Evolutionary conservation across 768 basidiomycete species (phyloP), one percentile per base, ranked within the genome.

Genomic region (Candolleomyces efflorescens): DNA sequence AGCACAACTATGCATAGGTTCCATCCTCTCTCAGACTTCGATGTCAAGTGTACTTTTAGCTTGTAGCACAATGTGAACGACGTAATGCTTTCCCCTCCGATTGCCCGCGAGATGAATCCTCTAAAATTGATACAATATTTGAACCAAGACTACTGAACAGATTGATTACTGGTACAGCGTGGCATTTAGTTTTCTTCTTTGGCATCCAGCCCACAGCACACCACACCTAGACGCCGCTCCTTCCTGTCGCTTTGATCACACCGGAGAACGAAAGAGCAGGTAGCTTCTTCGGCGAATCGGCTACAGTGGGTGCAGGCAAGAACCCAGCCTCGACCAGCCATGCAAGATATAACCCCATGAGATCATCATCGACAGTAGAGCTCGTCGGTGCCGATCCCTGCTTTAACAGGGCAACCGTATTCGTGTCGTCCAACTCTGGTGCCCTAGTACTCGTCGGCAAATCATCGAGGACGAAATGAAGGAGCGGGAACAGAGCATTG

Each of bases 381-480:
- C 46, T 47, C 20, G 58, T 63, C 10, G 67, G 66, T 58, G 67
- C 71, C 2, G 62, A 66, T 67, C 81, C 70, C 63, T 79, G 72
- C 23, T 64, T 65, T 47, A 92, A 71, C 43, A 98, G 68, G 11
- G 80, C 76, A n/a, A 71, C 72, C 17, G 93, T 95, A 69, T 96
- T 97, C 20, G 79, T 69, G 67, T 97, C 92, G 67, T 96, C 91
- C 50, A 98, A 76, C 61, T 90, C 88, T 2, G 97, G 92, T 0
- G 94, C 85, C 71, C 95, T 97, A 23, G 96, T 98, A 67, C 90
- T 93, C 23, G 95, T 97, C 4, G 97, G 97, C 18, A 99, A 79
- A 71, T 99, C 97, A 68, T 98, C 97, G 27, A 99, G 77, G 23
- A 98, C 97, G 64, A 98, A 98, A 72, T 99, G 96, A 17, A 99